Percentiles rank a stretch among this genome's conserved stretches.
Conservation (phyloP, 805 yeast genomes). For the Soucietia sequanensis region DNA sequence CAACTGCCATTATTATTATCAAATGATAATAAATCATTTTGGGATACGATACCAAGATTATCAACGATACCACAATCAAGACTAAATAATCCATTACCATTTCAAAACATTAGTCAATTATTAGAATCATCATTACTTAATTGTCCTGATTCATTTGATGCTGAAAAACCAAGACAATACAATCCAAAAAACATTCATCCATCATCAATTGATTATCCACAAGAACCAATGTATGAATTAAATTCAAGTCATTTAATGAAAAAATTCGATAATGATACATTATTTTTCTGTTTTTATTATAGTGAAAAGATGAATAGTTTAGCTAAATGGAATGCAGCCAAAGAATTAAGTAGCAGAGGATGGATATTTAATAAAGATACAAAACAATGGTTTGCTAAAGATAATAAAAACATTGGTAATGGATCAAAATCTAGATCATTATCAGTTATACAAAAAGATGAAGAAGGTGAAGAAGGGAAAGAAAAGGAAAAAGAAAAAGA, state of each 20-base stretch:
- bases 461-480: background rate
- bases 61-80: constrained; percentile 39
- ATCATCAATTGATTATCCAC: constrained; percentile 87
- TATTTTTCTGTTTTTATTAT: constrained; percentile 91
- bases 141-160: constrained; percentile 92
- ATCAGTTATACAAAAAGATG: constrained; percentile 15
- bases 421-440: constrained; percentile 12
- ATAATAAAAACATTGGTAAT: constrained; percentile 47
- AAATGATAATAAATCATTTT: constrained; percentile 15
- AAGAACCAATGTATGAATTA: constrained; percentile 69
- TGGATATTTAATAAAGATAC: constrained; percentile 77
- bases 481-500: no score
- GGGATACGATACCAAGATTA: constrained; percentile 22
- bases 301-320: constrained; percentile 40
- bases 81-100: constrained; percentile 51
- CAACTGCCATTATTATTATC: constrained; percentile 17
- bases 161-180: constrained; percentile 78
- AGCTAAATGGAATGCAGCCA: constrained; percentile 59
- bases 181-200: constrained; percentile 83
- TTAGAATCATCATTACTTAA: constrained; percentile 78
- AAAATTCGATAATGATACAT: constrained; percentile 80
- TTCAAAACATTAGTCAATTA: constrained; percentile 51
- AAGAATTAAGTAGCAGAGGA: constrained; percentile 73
- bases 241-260: constrained; percentile 60
- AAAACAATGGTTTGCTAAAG: constrained; percentile 78